A percentile compares a stretch with the other conserved stretches of the same genome.
Evolutionary conservation across 495 filamentous ascomycete species (phyloP).

Genomic region (Penicillium salamii): DNA sequence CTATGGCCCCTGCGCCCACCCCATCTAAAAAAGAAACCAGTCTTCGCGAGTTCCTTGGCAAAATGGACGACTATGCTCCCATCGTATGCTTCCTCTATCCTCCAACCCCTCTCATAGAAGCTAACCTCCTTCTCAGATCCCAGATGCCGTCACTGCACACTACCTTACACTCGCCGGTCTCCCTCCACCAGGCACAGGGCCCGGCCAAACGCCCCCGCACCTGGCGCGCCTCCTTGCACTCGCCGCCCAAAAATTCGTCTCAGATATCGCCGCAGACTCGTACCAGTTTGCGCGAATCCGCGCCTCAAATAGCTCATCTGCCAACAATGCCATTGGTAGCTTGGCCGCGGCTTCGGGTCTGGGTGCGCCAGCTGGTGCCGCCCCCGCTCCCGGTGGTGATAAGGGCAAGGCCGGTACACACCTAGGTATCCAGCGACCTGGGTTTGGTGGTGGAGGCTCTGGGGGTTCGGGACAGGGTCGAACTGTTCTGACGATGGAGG

Average conservation of each 20-base stretch:
- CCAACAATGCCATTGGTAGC: constrained; percentile 84
- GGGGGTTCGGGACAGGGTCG: constrained; percentile 82
- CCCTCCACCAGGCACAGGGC: constrained; percentile 75
- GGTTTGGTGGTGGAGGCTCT: constrained; percentile 88
- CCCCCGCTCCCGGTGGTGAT: constrained; percentile 47
- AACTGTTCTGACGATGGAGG: constrained; percentile 97
- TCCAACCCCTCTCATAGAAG: not conserved
- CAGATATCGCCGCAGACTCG: constrained; percentile 94
- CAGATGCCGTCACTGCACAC: constrained; percentile 95
- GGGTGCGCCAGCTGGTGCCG: constrained; percentile 55
- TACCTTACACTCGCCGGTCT: constrained; percentile 95
- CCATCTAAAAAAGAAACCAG: constrained; percentile 86
- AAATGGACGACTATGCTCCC: constrained; percentile 98
- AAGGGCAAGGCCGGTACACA: constrained; percentile 64
- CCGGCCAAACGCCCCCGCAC: constrained; percentile 79
- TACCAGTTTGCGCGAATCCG: constrained; percentile 97
- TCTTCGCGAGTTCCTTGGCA: constrained; percentile 82
- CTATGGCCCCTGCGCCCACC: constrained; percentile 37
- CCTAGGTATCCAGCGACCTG: constrained; percentile 83
- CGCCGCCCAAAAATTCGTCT: constrained; percentile 96
- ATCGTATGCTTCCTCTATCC: constrained; percentile 60
- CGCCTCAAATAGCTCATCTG: constrained; percentile 78
- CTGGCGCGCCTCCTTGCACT: constrained; percentile 91
- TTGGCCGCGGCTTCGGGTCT: constrained; percentile 76
- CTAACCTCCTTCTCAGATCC: constrained; percentile 63